Evolutionary conservation across 306 rosid species (phyloP).

Genomic region (Lithocarpus polystachyus): DNA sequence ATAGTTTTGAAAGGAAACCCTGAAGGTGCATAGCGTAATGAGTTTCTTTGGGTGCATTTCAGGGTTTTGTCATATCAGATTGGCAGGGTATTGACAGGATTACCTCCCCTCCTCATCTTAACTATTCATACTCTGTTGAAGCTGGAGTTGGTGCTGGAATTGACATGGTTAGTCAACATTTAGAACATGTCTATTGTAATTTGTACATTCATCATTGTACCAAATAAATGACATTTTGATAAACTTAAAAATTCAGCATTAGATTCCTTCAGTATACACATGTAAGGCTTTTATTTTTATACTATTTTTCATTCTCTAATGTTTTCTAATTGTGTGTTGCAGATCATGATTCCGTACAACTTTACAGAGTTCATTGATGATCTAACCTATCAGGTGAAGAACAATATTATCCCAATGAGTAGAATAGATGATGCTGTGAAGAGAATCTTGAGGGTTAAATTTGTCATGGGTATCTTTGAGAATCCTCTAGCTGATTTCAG

Average conservation of each 20-base stretch:
- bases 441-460: constrained; percentile 74
- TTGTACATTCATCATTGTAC: too few relatives aligned
- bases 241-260: neutral
- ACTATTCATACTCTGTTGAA: constrained; percentile 75
- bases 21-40: neutral
- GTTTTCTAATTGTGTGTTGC: constrained; percentile 14
- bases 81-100: constrained; percentile 82
- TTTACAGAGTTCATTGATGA: constrained; percentile 53
- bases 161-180: constrained; percentile 61
- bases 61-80: constrained; percentile 89
- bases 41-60: constrained; percentile 12
- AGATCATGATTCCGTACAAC: constrained; percentile 74
- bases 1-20: neutral
- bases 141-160: constrained; percentile 76
- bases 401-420: constrained; percentile 60
- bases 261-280: neutral
- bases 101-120: constrained; percentile 81
- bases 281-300: neutral
- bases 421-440: constrained; percentile 80
- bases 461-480: constrained; percentile 81
- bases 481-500: constrained; percentile 68
- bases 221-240: neutral
- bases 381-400: constrained; percentile 59
- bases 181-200: too few relatives aligned
- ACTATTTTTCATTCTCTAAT: neutral